phyloP scores from a whole-genome alignment of 495 filamentous ascomycete species.

The Penicillium tannophilum region DNA sequence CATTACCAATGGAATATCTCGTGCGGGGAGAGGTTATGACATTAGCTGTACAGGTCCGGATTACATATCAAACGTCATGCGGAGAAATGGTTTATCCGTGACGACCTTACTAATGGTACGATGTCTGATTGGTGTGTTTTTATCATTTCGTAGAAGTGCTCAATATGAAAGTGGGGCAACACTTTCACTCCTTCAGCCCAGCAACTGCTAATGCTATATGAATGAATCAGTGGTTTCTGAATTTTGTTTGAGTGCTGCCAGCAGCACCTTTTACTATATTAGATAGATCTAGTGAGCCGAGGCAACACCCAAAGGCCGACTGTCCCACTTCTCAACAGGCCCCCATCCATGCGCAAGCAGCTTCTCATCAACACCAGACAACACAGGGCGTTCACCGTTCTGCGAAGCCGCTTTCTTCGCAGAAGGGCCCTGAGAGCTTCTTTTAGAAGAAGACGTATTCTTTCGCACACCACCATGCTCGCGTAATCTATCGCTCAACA shows the following conservation, averaged over 20 bases:
- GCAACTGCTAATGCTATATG: no score
- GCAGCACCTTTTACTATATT: conserved; percentile 21
- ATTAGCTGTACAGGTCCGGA: conserved; percentile 9
- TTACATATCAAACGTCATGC: conserved; percentile 29
- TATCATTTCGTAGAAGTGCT: no score
- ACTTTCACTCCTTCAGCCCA: no score
- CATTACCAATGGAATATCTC: conserved; percentile 26
- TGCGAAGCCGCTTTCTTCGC: conserved; percentile 4
- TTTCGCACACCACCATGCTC: conserved; percentile 9
- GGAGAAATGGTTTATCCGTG: conserved; percentile 21
- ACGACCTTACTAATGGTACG: conserved; percentile 16
- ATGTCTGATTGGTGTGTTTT: conserved; percentile 19
- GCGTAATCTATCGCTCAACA: conserved; percentile 25
- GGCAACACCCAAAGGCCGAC: conserved; percentile 37
- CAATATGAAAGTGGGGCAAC: neutral
- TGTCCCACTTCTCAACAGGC: conserved; percentile 35
- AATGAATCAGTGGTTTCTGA: neutral
- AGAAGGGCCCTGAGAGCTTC: neutral
- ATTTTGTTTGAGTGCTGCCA: conserved; percentile 16
- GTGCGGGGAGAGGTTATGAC: conserved; percentile 18
- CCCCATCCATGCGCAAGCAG: conserved; percentile 40
- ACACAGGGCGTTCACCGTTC: neutral
- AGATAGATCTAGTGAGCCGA: conserved; percentile 13
- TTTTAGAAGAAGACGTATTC: neutral
- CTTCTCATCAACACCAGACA: conserved; percentile 17